Evolutionary conservation across 2,329 filamentous ascomycete genomes (phyloP), one percentile per base, ranked within the genome.

Genomic region (Nemania sp.): DNA sequence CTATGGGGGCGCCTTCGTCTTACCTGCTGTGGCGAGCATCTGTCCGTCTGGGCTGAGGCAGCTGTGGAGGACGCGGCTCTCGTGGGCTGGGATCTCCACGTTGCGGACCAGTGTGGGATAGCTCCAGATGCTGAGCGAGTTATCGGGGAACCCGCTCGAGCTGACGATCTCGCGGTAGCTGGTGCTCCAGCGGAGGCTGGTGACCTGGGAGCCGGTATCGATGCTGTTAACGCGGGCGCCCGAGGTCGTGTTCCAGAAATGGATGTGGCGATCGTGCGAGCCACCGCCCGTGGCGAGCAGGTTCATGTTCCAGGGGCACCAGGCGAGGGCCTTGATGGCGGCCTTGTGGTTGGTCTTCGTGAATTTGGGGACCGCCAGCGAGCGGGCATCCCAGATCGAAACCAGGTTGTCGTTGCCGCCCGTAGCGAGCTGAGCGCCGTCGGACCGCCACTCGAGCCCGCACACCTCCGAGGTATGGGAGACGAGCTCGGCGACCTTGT

Each of bases 331-430:
- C 86, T 99, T 99, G 80, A 99, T 93, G 46, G 95, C 95, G 58
- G 95, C 95, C 79, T 95, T 95, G 84, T 99, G 95, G 85, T 99
- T 99, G 74, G 94, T 97, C 88, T 99, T 99, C 79, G 92, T 95
- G 83, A 98, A 98, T 81, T 98, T 98, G 76, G 95, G 95, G 10
- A 96, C 93, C 17, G 87, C 88, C 62, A 99, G 84, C 9, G 92
- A 95, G 52, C 95, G 92, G 57, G 95, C 94, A 77, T 99, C 95
- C 95, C 95, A 99, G 80, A 99, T 99, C 72, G 91, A 96, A 68
- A 99, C 95, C 57, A 99, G 84, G 83, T 99, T 99, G 84, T 99
- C 95, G 74, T 99, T 99, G 76, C 93, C 95, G 72, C 95, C 95
- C 56, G 95, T 98, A 54, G 95, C 95, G 63, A 99, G 90, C 82